Conservation (phyloP, 2,329 filamentous ascomycete species). For the Fusarium guadeloupense region DNA sequence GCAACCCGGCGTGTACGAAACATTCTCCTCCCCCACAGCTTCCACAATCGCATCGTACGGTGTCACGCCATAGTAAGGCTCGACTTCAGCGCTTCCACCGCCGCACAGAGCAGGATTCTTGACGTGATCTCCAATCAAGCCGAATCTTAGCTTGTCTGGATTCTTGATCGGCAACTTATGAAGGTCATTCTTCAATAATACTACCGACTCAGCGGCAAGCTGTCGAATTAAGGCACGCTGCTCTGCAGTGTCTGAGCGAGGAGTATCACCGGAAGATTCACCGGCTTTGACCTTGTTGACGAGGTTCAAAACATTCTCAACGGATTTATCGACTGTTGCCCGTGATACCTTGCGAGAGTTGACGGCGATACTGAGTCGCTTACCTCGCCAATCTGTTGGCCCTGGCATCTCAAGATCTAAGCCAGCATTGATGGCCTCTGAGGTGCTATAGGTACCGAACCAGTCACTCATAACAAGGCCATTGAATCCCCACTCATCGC, state of each 20-base stretch:
- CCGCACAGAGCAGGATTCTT: slow-evolving; percentile 47
- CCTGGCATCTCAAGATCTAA: slow-evolving; percentile 50
- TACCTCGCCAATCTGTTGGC: slow-evolving; percentile 39
- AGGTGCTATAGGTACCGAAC: slow-evolving; percentile 46
- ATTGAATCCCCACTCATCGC: slow-evolving; percentile 38
- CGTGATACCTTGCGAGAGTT: slow-evolving; percentile 36
- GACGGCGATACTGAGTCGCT: slow-evolving; percentile 41
- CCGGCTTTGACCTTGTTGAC: slow-evolving; percentile 20
- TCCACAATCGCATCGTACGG: slow-evolving; percentile 46
- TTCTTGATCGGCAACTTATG: slow-evolving; percentile 20
- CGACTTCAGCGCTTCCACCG: slow-evolving; percentile 48
- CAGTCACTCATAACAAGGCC: slow-evolving; percentile 46
- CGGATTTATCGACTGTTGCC: slow-evolving; percentile 38
- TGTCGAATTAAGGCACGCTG: slow-evolving; percentile 26
- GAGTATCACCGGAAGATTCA: background rate
- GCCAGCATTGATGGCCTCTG: slow-evolving; percentile 42
- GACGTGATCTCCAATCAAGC: slow-evolving; percentile 52
- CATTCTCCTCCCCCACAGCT: slow-evolving; percentile 28
- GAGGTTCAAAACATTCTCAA: slow-evolving; percentile 35
- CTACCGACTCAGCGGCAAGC: slow-evolving; percentile 19
- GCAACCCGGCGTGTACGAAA: slow-evolving; percentile 33
- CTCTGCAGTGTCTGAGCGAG: slow-evolving; percentile 20
- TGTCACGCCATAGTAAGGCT: slow-evolving; percentile 48
- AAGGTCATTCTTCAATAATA: slow-evolving; percentile 20
- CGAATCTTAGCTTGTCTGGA: slow-evolving; percentile 46